Evolutionary conservation across 768 basidiomycete species (phyloP), one percentile per base, ranked within the genome.

Genomic region (Naganishia antarctica): DNA sequence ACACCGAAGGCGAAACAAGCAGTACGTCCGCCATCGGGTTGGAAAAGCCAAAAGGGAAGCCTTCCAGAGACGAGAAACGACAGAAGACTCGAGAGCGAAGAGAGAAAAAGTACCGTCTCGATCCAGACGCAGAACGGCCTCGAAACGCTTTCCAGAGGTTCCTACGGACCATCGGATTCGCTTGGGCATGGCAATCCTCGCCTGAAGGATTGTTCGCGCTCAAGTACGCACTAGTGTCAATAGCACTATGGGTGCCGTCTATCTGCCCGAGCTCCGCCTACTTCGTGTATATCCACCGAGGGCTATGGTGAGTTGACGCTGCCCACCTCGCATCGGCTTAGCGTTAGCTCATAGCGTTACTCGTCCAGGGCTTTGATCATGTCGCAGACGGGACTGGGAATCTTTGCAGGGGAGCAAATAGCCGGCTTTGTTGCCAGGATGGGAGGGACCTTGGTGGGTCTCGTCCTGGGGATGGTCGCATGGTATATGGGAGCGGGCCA

Each of bases 391-490:
- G 83, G 82, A 15, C 64, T 85, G 59, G 83, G 81, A 46, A 80
- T 85, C 37, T 85, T 81, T 68, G 80, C 81, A 2, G 83, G 83
- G 8, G 84, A 86, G 71, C 85, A 85, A 70, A 80, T 85, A 26
- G 53, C 49, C 7, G 80, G 80, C 40, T 82, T 83, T 67, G 63
- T 83, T 41, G 69, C 80, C 1, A 80, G 83, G 5, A 61, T 84
- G 3, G 64, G 71, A 3, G 84, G 83, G 0, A 84, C 84, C 0
- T 70, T 82, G 48, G 34, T 66, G 23, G 82, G 82, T 3, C 74
- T 80, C 2, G 64, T 73, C 4, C 29, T 81, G 25, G 84, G 85
- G 0, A 76, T 85, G 62, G 64, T 83, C 0, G 76, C 80, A 13
- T 83, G 82, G 84, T 83, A 81, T 63, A 78, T 82, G 32, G 83